Evolutionary conservation across 176 grass and related monocot species (phyloP).

Genomic region (Ensete glaucum): DNA sequence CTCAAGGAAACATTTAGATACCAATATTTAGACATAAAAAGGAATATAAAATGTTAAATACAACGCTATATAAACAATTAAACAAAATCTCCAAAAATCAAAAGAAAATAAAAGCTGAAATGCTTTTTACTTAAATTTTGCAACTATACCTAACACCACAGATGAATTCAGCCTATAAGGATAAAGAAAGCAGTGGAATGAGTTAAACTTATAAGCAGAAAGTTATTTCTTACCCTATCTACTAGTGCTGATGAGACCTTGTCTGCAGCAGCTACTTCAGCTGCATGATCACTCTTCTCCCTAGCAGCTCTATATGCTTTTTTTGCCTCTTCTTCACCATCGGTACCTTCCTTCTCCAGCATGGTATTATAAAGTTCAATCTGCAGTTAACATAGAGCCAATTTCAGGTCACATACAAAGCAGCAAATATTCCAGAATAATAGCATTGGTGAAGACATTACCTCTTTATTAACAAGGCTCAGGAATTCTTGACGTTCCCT

Average conservation of each 20-base stretch:
- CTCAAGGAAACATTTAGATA: too few relatives aligned
- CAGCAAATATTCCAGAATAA: background rate
- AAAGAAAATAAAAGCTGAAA: background rate
- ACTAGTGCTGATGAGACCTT: conserved; percentile 81
- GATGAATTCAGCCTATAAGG: background rate
- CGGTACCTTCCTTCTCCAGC: conserved; percentile 77
- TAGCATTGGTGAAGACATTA: conserved; percentile 15
- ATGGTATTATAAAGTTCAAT: conserved; percentile 87
- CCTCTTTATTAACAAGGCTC: conserved; percentile 91
- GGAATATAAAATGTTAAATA: too few relatives aligned
- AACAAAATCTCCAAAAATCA: too few relatives aligned
- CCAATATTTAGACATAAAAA: too few relatives aligned
- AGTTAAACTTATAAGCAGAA: background rate
- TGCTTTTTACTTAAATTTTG: background rate
- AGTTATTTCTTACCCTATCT: conserved; percentile 54
- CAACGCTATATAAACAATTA: too few relatives aligned
- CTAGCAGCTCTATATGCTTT: conserved; percentile 77
- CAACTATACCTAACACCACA: background rate
- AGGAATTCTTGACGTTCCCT: conserved; percentile 89
- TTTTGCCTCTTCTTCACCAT: conserved; percentile 85
- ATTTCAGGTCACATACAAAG: background rate
- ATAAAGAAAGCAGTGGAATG: background rate
- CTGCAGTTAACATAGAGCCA: conserved; percentile 28
- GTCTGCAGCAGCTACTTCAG: conserved; percentile 48
- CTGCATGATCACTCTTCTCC: conserved; percentile 61